Base-by-base conservation (phyloP, 306 rosid genomes). In the Pachyrhizus erosus region DNA sequence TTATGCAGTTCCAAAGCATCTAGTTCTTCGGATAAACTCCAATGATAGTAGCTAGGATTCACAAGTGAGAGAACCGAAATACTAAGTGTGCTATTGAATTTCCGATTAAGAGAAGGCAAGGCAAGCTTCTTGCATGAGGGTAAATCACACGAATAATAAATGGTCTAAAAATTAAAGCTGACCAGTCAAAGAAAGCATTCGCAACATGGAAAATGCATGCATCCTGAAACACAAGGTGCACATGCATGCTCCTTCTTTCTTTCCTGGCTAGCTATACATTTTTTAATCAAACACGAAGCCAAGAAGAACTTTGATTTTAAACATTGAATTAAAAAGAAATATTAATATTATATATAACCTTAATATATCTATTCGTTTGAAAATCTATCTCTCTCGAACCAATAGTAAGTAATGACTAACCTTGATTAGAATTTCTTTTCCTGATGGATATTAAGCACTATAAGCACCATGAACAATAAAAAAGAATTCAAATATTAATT, bases 101-200 rank as follows among this genome's bases (percentile, higher is more conserved):
- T 34, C 39, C 39, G 3, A 7, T 11, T 11, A 27, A 48, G 24
- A 46, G 76, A 24, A 52, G 45, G n/a, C 61, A 49, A 13, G 29
- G 3, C 17, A 12, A 4, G 7, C 26, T 7, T 52, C 34, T 68
- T 45, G 79, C 58, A 46, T 72, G 48, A 68, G 8, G 29, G 13
- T 46, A 60, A 48, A 65, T 18, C 3, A 14, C 39, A 6, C 10
- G 5, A 62, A 15, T 29, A 62, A 23, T 18, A 62, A 64, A 64
- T 58, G 42, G 40, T 69, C 82, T 15, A 66, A 52, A 58, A 58
- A 21, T 57, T 57, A 57, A 57, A 60, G 55, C 20, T 89, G 91
- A 90, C 87, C 80, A 57, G 90, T 87, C 89, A 89, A 87, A 67
- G 48, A 87, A 86, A 67, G 29, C 73, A 85, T 69, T 42, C 18